phyloP scores from a whole-genome alignment of 2,329 filamentous ascomycete species.

The Fusarium tjaetaba region DNA sequence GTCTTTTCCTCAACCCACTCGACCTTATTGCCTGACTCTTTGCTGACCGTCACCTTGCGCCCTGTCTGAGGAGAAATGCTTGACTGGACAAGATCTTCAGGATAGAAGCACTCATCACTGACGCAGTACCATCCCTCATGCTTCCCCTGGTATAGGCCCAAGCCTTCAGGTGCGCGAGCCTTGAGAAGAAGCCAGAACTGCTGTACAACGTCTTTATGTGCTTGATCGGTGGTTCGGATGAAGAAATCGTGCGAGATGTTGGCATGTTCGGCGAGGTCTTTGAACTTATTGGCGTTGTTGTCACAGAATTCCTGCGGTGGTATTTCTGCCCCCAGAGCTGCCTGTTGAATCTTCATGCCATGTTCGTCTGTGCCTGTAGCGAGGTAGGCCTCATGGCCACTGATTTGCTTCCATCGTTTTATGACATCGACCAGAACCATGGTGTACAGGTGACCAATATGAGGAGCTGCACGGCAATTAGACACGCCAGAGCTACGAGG shows the following conservation, averaged over 20 bases:
- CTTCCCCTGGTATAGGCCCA: slow-evolving; percentile 83
- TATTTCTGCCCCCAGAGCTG: slow-evolving; percentile 75
- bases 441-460: slow-evolving; percentile 93
- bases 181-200: slow-evolving; percentile 88
- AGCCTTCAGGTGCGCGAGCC: slow-evolving; percentile 61
- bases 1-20: slow-evolving; percentile 95
- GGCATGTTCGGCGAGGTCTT: slow-evolving; percentile 74
- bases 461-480: slow-evolving; percentile 71
- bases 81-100: slow-evolving; percentile 76
- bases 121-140: slow-evolving; percentile 98
- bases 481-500: not conserved
- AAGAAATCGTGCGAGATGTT: slow-evolving; percentile 85
- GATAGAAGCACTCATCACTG: slow-evolving; percentile 96
- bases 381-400: slow-evolving; percentile 75
- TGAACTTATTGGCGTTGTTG: slow-evolving; percentile 81
- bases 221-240: slow-evolving; percentile 87
- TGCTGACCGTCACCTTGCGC: slow-evolving; percentile 81
- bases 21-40: slow-evolving; percentile 90
- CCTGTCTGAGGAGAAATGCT: slow-evolving; percentile 83
- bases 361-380: slow-evolving; percentile 97
- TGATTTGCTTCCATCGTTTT: slow-evolving; percentile 88
- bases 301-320: slow-evolving; percentile 90
- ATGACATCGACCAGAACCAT: slow-evolving; percentile 91
- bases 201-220: slow-evolving; percentile 85
- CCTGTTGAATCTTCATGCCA: slow-evolving; percentile 95